A percentile compares a stretch with the other conserved stretches of the same genome.
phyloP scores from a whole-genome alignment of 2,329 filamentous ascomycete genomes.

The Camillea tinctor region DNA sequence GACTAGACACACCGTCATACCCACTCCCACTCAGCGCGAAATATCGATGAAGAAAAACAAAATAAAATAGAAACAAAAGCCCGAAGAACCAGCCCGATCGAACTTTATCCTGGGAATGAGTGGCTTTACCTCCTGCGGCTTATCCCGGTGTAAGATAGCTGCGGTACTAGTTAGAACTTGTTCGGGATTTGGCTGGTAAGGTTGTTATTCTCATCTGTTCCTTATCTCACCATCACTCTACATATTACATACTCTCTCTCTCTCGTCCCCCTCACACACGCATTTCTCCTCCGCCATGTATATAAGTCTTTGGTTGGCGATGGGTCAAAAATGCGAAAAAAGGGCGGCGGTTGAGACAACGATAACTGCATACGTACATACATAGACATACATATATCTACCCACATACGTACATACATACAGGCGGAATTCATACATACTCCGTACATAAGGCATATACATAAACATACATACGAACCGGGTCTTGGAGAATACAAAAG shows the following conservation, averaged over 20 bases:
- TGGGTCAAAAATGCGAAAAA: not conserved
- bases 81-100: slow-evolving; percentile 1
- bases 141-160: too few relatives aligned
- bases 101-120: slow-evolving; percentile 1
- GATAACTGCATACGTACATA: not conserved
- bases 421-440: too few relatives aligned
- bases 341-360: not conserved
- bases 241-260: not conserved
- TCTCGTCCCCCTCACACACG: not conserved
- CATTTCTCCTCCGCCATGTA: too few relatives aligned
- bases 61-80: not conserved
- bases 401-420: not conserved
- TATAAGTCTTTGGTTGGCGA: not conserved
- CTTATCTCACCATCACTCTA: not conserved
- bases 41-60: not conserved
- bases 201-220: not conserved
- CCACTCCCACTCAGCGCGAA: not conserved
- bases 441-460: too few relatives aligned
- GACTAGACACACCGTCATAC: not conserved
- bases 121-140: slow-evolving; percentile 12
- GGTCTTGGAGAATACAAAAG: not conserved
- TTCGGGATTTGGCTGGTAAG: not conserved
- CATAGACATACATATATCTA: not conserved
- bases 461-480: not conserved
- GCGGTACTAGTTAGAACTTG: not conserved